Conservation (phyloP, 2,329 filamentous ascomycete species). For the Macrophomina pseudophaseolina region DNA sequence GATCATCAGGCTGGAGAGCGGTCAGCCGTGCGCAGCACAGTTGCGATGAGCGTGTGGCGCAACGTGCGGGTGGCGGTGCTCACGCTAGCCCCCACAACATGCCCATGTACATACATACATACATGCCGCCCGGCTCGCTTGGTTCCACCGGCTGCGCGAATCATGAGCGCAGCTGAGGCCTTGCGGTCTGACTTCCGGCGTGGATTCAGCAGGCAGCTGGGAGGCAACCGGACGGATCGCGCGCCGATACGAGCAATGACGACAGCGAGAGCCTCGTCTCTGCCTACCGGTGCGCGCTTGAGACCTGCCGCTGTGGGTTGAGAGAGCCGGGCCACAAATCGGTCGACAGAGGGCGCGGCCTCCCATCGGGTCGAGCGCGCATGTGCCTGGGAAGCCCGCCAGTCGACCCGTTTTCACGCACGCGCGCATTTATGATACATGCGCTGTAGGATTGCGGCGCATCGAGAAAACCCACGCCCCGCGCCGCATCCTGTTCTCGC, state of each 20-base stretch:
- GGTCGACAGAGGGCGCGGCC: neutral
- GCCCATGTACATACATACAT: neutral
- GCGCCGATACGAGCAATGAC: neutral
- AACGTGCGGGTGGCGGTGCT: neutral
- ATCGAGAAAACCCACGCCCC: neutral
- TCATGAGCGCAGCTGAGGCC: neutral
- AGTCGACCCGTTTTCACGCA: neutral
- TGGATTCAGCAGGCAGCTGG: neutral
- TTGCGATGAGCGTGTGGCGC: neutral
- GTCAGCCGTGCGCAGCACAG: neutral
- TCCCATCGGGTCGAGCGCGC: neutral
- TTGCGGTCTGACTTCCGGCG: neutral
- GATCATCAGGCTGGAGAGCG: neutral
- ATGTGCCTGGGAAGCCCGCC: neutral
- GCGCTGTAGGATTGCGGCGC: neutral
- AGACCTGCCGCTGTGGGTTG: neutral
- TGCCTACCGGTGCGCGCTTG: neutral
- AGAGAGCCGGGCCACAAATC: neutral
- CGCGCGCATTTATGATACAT: neutral
- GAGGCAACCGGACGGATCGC: neutral
- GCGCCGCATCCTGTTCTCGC: conserved; percentile 1
- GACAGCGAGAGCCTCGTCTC: neutral
- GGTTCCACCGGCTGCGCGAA: neutral
- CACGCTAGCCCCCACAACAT: neutral
- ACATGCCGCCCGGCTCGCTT: neutral